Evolutionary conservation across 1,139 yeast species (phyloP), one percentile per base, ranked within the genome.

Genomic region (Geotrichum restrictum): DNA sequence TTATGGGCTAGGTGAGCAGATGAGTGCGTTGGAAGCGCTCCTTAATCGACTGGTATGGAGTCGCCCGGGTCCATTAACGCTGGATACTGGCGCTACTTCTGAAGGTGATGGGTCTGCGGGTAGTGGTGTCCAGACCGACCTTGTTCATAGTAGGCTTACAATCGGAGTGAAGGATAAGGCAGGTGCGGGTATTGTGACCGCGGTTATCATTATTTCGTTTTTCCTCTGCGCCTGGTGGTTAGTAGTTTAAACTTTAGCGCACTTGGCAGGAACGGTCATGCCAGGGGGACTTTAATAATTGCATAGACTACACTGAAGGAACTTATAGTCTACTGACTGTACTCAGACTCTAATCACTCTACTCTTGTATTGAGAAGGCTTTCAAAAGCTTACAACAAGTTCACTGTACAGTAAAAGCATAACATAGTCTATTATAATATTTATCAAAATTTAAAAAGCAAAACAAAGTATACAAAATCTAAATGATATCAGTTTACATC

Each of bases 1-100:
- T 46, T 89, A 79, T 62, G 98, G 98, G n/a, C 76, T 91, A 37
- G 98, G 98, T 59, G 97, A 91, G 69, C 96, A 91, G 69, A 87
- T 91, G 86, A 70, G 82, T 47, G 95, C 97, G 0, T 73, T 89
- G 53, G 97, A 89, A 67, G 81, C 80, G 4, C 78, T 89, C 64
- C 86, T 82, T 59, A 83, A 74, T 41, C 60, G 78, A 49, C 63
- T 80, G 37, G 68, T 74, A 14, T 64, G 65, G 51, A 59, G 68
- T 3, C 65, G 67, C 45, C 70, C 71, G 1, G 72, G 73, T 0
- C 81, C 83, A 1, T 69, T 66, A 54, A 73, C 76, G 3, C 68
- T 67, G 16, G 50, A 56, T 10, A 70, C 73, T 16, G 83, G 84
- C 51, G 83, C 80, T 19, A 61, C 77, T 7, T 73, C 81, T 2